Percentiles rank a stretch among this genome's conserved stretches.
Evolutionary conservation across 805 yeast species (phyloP).

Genomic region (Teunomyces barrocoloradensis): DNA sequence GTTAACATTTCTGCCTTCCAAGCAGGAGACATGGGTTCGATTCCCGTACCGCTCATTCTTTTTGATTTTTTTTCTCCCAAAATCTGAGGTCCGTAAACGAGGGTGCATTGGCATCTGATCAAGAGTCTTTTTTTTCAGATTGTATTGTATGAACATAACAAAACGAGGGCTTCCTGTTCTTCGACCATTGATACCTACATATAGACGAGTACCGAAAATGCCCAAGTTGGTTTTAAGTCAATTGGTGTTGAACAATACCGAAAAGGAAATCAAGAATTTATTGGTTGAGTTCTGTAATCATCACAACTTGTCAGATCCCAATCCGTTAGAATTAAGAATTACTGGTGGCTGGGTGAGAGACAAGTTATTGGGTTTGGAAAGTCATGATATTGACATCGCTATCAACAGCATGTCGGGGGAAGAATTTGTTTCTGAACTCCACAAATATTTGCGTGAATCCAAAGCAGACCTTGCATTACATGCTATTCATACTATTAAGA

Average conservation of each 20-base stretch:
- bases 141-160: neutral
- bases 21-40: constrained; percentile 94
- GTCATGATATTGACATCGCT: constrained; percentile 91
- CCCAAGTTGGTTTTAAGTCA: neutral
- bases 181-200: constrained; percentile 1
- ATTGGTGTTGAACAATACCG: constrained; percentile 28
- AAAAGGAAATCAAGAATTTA: constrained; percentile 37
- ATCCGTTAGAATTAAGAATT: constrained; percentile 60
- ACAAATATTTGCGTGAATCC: constrained; percentile 41
- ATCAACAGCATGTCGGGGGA: constrained; percentile 83
- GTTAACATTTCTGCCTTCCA: constrained; percentile 92
- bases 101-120: neutral
- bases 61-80: constrained; percentile 12
- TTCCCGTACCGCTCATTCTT: constrained; percentile 76
- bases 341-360: constrained; percentile 99
- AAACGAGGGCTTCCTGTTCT: neutral
- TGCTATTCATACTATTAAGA: constrained; percentile 75
- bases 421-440: constrained; percentile 70
- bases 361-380: constrained; percentile 73
- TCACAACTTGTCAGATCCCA: constrained; percentile 26
- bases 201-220: neutral
- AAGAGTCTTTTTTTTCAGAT: neutral
- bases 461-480: constrained; percentile 24
- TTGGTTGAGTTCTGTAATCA: constrained; percentile 40
- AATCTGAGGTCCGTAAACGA: neutral